Evolutionary conservation across 2,329 filamentous ascomycete genomes (phyloP).

Genomic region (Phyllosticta citribraziliensis): DNA sequence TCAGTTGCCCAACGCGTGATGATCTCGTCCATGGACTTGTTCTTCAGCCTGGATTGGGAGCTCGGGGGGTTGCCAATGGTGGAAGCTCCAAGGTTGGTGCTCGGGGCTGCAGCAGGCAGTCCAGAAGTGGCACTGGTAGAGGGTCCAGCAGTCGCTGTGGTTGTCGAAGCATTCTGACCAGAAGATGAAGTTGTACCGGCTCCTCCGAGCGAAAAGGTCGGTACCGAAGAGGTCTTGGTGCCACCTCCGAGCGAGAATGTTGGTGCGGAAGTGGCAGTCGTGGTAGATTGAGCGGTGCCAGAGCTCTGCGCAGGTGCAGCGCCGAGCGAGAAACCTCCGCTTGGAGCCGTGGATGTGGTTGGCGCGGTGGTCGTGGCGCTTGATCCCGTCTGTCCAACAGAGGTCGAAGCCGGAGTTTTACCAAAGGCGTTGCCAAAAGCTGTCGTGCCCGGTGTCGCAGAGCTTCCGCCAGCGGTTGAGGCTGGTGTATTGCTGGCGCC

Average conservation of each 20-base stretch:
- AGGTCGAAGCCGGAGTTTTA: background rate
- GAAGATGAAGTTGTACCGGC: background rate
- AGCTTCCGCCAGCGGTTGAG: background rate
- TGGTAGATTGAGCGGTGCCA: background rate
- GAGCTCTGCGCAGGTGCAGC: conserved; percentile 3
- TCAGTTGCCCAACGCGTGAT: conserved; percentile 95
- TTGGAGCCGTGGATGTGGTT: background rate
- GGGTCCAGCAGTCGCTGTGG: background rate
- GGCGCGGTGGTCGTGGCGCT: background rate
- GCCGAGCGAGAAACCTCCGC: background rate
- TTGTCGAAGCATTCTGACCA: background rate
- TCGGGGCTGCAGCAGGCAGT: conserved; percentile 18
- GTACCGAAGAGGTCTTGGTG: conserved; percentile 12
- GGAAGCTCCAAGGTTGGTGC: conserved; percentile 52
- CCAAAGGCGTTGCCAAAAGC: background rate
- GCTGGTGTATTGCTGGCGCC: background rate
- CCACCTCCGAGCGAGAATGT: background rate
- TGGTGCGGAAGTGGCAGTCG: conserved; percentile 2
- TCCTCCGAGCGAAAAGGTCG: conserved; percentile 8
- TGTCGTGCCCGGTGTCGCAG: background rate
- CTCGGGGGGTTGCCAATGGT: conserved; percentile 74
- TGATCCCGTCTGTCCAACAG: background rate
- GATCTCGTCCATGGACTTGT: conserved; percentile 99
- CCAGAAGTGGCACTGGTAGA: conserved; percentile 7
- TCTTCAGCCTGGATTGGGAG: conserved; percentile 77